Evolutionary conservation across 805 yeast species (phyloP).

Genomic region (Starmera pachycereana): DNA sequence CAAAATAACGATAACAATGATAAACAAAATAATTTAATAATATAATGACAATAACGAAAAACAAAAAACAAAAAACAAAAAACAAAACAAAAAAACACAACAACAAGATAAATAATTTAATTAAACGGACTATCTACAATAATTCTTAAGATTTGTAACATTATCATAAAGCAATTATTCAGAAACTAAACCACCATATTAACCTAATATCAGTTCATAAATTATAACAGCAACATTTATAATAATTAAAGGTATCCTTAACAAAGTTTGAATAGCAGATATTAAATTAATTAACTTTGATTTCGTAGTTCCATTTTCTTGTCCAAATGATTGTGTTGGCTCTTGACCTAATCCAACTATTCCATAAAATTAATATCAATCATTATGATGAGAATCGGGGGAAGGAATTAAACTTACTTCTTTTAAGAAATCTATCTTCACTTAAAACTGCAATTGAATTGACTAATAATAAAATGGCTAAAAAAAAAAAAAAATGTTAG

Average conservation of each 20-base stretch:
- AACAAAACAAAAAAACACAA: not conserved
- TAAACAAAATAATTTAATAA: not conserved
- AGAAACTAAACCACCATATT: conserved; percentile 1
- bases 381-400: too few relatives aligned
- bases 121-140: not conserved
- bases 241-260: conserved; percentile 66
- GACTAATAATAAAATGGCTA: conserved; percentile 39
- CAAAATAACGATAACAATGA: not conserved
- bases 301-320: conserved; percentile 39
- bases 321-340: conserved; percentile 34
- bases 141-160: conserved; percentile 1
- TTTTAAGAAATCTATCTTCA: conserved; percentile 67
- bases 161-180: not conserved
- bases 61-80: not conserved
- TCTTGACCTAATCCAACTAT: conserved; percentile 36
- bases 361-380: too few relatives aligned
- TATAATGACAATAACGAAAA: not conserved
- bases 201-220: conserved; percentile 65
- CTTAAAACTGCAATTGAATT: conserved; percentile 72
- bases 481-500: not conserved
- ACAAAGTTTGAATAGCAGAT: conserved; percentile 63
- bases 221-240: conserved; percentile 55
- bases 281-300: conserved; percentile 53
- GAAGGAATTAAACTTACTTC: conserved; percentile 30
- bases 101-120: too few relatives aligned